Evolutionary conservation across 2,329 filamentous ascomycete genomes (phyloP).

Genomic region (Cadophora sp.): DNA sequence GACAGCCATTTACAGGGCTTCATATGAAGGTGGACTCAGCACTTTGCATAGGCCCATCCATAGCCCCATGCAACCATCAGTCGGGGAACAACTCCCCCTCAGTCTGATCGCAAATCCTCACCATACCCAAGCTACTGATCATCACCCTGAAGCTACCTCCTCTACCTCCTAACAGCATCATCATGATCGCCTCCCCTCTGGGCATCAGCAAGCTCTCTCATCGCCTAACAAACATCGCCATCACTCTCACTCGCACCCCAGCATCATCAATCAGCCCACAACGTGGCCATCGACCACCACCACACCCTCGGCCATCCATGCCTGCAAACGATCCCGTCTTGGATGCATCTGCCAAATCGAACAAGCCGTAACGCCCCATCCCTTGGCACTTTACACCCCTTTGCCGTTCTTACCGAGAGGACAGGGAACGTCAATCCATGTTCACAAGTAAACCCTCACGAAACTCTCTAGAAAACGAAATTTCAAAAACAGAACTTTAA

Average conservation of each 20-base stretch:
- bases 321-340: conserved; percentile 18
- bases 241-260: background rate
- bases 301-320: background rate
- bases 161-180: background rate
- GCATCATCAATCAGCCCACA: conserved; percentile 19
- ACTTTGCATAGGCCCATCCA: too few relatives aligned
- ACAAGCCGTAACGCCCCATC: background rate
- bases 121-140: background rate
- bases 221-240: background rate
- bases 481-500: background rate
- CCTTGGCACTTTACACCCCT: conserved; percentile 13
- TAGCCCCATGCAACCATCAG: too few relatives aligned
- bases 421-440: background rate
- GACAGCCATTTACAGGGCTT: background rate
- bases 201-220: conserved; percentile 5
- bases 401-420: conserved; percentile 20
- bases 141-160: background rate
- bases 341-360: background rate
- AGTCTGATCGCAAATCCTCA: background rate
- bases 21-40: too few relatives aligned
- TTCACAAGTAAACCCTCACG: background rate
- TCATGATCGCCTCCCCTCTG: background rate
- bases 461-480: background rate
- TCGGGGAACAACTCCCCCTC: background rate
- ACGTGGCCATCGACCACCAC: conserved; percentile 8